These are phyloP conservation scores for Castanea sativa DNA, from an alignment of 306 rosid genomes.

Conservation along the genomic window DNA sequence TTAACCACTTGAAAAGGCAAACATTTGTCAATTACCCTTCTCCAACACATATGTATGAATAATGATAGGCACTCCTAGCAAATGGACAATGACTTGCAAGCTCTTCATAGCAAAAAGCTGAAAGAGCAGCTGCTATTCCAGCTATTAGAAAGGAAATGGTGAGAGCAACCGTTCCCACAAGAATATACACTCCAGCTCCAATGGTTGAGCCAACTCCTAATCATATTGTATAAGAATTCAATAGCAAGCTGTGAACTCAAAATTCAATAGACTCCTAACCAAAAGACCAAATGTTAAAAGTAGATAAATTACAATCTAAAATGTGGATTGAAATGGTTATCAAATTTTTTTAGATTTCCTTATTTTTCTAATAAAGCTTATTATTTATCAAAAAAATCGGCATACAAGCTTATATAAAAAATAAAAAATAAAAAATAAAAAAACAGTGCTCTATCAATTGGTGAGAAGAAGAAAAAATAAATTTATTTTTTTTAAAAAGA, in stretches of 20 bases:
- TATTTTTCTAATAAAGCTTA: too few relatives aligned
- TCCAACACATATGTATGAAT: conserved; percentile 87
- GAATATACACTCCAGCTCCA: conserved; percentile 96
- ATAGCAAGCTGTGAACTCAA: neutral
- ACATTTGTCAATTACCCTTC: conserved; percentile 62
- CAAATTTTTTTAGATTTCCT: too few relatives aligned
- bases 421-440: too few relatives aligned
- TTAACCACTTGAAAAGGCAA: conserved; percentile 61
- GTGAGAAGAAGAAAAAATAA: too few relatives aligned
- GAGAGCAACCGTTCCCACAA: conserved; percentile 93
- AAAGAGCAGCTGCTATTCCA: conserved; percentile 89
- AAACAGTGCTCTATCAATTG: too few relatives aligned
- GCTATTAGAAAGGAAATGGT: conserved; percentile 78
- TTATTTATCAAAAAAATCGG: too few relatives aligned
- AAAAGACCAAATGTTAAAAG: neutral
- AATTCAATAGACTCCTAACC: too few relatives aligned
- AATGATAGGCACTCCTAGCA: conserved; percentile 99
- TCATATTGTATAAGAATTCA: conserved; percentile 6
- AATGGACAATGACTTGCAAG: conserved; percentile 92
- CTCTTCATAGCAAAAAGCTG: conserved; percentile 97
- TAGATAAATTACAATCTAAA: neutral
- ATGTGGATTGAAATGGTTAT: neutral
- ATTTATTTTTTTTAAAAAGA: too few relatives aligned
- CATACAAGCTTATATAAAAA: too few relatives aligned
- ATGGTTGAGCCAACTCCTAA: conserved; percentile 94